A percentile compares a stretch with the other conserved stretches of the same genome.
Conservation (phyloP, 768 basidiomycete genomes). For the Neoboletus magnificus region DNA sequence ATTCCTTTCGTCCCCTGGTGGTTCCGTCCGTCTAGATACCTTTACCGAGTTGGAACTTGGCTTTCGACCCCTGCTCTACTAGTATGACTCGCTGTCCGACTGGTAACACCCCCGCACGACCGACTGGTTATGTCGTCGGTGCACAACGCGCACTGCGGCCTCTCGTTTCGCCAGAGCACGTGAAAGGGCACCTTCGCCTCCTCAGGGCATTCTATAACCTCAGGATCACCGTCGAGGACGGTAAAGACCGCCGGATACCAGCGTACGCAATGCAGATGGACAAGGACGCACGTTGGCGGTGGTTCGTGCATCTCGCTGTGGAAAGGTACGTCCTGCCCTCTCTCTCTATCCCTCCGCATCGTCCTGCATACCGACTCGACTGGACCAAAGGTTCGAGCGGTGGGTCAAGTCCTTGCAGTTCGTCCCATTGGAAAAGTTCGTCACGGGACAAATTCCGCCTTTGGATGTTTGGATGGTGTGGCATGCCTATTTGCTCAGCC, state of each 20-base stretch:
- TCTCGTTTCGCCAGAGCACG: slow-evolving; percentile 31
- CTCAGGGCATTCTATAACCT: slow-evolving; percentile 33
- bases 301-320: slow-evolving; percentile 40
- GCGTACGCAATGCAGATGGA: slow-evolving; percentile 23
- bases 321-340: slow-evolving; percentile 29
- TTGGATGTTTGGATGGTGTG: slow-evolving; percentile 43
- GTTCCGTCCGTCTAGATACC: neutral
- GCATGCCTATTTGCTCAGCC: slow-evolving; percentile 41
- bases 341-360: neutral
- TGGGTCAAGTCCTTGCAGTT: slow-evolving; percentile 30
- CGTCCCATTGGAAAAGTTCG: slow-evolving; percentile 26
- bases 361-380: neutral
- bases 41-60: too few relatives aligned
- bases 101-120: neutral
- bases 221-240: slow-evolving; percentile 26
- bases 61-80: neutral
- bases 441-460: slow-evolving; percentile 31
- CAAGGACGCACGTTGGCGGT: slow-evolving; percentile 33
- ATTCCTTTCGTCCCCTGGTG: neutral
- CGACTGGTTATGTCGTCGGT: slow-evolving; percentile 20
- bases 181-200: slow-evolving; percentile 35
- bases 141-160: slow-evolving; percentile 16
- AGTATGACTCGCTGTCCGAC: slow-evolving; percentile 2
- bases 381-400: slow-evolving; percentile 31
- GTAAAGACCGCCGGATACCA: slow-evolving; percentile 29